Evolutionary conservation across 768 basidiomycete genomes (phyloP).

Genomic region (Suillus americanus): DNA sequence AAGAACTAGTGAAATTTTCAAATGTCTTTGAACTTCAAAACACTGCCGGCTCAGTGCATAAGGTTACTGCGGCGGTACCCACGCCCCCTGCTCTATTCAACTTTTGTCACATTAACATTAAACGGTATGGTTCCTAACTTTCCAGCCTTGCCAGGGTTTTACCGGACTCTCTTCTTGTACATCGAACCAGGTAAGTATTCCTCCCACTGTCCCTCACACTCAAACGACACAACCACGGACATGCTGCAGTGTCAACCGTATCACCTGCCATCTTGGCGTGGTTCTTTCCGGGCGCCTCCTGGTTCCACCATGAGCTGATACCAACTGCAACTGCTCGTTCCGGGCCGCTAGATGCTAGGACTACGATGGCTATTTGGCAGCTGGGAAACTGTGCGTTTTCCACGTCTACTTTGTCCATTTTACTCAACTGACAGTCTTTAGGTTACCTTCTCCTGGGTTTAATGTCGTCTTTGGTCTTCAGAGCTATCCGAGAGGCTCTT

Average conservation of each 20-base stretch:
- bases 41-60: too few relatives aligned
- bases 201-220: background rate
- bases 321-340: conserved; percentile 39
- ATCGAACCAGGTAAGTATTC: conserved; percentile 55
- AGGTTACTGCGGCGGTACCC: background rate
- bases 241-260: conserved; percentile 47
- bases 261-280: conserved; percentile 51
- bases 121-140: conserved; percentile 34
- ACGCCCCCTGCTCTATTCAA: background rate
- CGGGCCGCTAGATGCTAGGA: conserved; percentile 43
- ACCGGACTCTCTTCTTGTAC: conserved; percentile 61
- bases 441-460: conserved; percentile 66
- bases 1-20: background rate
- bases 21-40: background rate
- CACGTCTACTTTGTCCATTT: background rate
- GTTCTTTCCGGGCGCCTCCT: conserved; percentile 57
- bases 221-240: conserved; percentile 21
- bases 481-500: conserved; percentile 62
- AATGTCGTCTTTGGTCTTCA: conserved; percentile 64
- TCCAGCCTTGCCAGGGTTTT: conserved; percentile 61
- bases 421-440: conserved; percentile 18
- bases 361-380: conserved; percentile 66
- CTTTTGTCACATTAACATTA: background rate
- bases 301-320: conserved; percentile 69
- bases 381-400: conserved; percentile 57